Conservation (phyloP, 2,329 filamentous ascomycete genomes). For the Rosellinia necatrix region DNA sequence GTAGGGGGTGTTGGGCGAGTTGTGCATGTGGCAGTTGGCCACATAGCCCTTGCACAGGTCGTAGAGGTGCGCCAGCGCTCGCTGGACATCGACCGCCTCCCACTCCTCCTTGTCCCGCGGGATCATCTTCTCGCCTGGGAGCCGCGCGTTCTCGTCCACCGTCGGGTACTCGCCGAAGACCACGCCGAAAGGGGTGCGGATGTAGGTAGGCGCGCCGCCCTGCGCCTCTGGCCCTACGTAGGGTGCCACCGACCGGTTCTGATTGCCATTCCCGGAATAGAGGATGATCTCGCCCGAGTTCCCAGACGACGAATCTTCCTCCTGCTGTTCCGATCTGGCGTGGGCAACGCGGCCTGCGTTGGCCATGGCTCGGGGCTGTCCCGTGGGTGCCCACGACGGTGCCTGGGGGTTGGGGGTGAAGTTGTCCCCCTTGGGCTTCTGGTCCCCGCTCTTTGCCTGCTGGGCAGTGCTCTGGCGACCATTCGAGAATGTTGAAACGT, state of each 20-base stretch:
- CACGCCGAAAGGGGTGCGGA: slow-evolving; percentile 24
- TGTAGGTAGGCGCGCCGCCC: slow-evolving; percentile 6
- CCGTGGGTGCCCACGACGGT: slow-evolving; percentile 29
- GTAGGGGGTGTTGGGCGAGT: slow-evolving; percentile 26
- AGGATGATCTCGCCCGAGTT: slow-evolving; percentile 25
- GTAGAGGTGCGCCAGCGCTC: slow-evolving; percentile 35
- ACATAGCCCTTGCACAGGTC: slow-evolving; percentile 38
- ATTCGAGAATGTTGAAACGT: not conserved
- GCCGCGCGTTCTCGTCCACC: slow-evolving; percentile 22
- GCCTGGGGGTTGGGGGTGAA: slow-evolving; percentile 35
- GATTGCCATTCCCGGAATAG: slow-evolving; percentile 21
- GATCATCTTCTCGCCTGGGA: slow-evolving; percentile 27
- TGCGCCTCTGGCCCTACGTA: slow-evolving; percentile 5
- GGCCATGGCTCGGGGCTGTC: not conserved
- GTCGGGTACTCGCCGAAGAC: slow-evolving; percentile 24
- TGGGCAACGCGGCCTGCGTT: not conserved
- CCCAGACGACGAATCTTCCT: slow-evolving; percentile 11
- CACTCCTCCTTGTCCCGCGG: slow-evolving; percentile 34
- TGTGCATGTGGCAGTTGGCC: slow-evolving; percentile 32
- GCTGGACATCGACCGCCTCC: slow-evolving; percentile 33
- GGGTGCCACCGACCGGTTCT: slow-evolving; percentile 17
- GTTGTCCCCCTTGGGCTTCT: not conserved
- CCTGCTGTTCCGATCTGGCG: not conserved
- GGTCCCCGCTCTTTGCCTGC: not conserved
- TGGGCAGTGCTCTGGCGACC: slow-evolving; percentile 5